These are phyloP conservation scores for Kwoniella bestiolae DNA, from an alignment of 768 basidiomycete species.

Conservation along the genomic window DNA sequence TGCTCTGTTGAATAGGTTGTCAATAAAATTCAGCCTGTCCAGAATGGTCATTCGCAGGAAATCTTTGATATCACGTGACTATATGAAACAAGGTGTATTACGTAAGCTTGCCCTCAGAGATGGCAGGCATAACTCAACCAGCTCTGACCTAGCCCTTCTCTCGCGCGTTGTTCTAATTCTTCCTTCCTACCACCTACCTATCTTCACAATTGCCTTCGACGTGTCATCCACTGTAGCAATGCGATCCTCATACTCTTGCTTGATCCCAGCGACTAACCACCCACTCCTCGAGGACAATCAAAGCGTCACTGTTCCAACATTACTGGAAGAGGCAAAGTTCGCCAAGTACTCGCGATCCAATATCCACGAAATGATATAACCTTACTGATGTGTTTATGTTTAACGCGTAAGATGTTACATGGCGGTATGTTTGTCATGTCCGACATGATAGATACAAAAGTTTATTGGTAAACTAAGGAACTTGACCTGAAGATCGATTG, in stretches of 20 bases:
- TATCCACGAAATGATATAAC: slow-evolving; percentile 20
- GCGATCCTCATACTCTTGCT: too few species aligned
- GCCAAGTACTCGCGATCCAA: too few species aligned
- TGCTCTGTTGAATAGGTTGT: neutral
- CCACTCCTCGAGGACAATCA: too few species aligned
- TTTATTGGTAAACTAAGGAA: neutral
- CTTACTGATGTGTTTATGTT: slow-evolving; percentile 13
- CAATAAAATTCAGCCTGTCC: too few species aligned
- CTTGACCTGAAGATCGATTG: neutral
- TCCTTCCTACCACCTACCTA: too few species aligned
- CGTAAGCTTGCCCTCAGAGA: too few species aligned
- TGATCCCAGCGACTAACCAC: too few species aligned
- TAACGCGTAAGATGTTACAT: neutral
- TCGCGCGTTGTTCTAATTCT: neutral
- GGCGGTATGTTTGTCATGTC: slow-evolving; percentile 2
- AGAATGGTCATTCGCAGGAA: neutral
- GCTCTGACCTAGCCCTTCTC: too few species aligned
- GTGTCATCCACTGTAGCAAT: neutral
- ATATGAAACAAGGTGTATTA: neutral
- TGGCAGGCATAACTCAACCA: too few species aligned
- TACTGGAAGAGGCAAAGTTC: neutral
- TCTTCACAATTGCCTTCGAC: neutral
- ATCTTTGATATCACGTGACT: neutral
- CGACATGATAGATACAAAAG: neutral
- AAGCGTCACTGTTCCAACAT: too few species aligned